Evolutionary conservation across 257 asterid genomes (phyloP), one percentile per base, ranked within the genome.

Genomic region (Capsicum pubescens): DNA sequence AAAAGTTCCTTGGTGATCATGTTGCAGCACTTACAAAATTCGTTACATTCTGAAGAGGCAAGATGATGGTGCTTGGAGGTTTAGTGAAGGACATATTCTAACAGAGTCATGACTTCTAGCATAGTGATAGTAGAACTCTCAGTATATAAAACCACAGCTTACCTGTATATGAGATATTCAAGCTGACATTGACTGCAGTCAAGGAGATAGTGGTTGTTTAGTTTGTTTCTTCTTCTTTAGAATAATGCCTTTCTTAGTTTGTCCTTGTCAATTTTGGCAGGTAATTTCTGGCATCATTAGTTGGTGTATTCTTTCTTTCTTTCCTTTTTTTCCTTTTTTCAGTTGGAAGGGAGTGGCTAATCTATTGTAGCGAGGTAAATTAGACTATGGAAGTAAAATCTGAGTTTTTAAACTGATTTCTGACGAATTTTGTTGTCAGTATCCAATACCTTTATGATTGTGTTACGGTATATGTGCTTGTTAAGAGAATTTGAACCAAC

Each of bases 21-120:
- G 70, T 84, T 90, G 96, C 98, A 95, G 99, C 97, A 89, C 98
- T 44, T 97, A 97, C 74, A 90, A 87, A 88, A 92, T 95, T 86
- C 91, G 86, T n/a, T 97, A 97, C 86, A 90, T 83, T 83, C 92
- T 95, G 82, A 92, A 91, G 92, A 94, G 92, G 93, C 95, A 93
- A 72, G 91, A 86, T 7, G 97, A 93, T 81, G 98, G 97, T 71
- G 91, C 96, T 6, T 97, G 99, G 99, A 95, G 90, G 89, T 95
- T 97, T 88, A 91, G 87, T 52, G 92, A 94, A 89, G 91, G 90
- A 77, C 92, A 91, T 84, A 90, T 97, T 87, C 91, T 86, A 84
- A 88, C 91, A 80, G 89, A 93, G 15, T 84, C 87, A 1, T 91
- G 93, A 87, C 79, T 82, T 82, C 79, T 74, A 82, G 77, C 84